A percentile compares a stretch with the other conserved stretches of the same genome.
Conservation (phyloP, 345 rosid species). For the Brassica incana region DNA sequence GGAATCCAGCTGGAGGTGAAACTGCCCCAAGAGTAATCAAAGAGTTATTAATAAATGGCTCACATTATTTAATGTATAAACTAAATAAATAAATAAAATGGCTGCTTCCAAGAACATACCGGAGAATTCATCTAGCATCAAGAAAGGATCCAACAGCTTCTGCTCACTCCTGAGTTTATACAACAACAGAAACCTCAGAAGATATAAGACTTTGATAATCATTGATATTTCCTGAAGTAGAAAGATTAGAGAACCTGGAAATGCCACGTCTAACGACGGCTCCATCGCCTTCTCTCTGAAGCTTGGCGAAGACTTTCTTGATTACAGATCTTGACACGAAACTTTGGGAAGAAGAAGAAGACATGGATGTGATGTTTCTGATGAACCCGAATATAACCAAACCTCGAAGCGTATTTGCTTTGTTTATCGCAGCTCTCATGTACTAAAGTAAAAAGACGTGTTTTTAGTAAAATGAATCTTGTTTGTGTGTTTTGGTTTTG, state of each 20-base stretch:
- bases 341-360: constrained; percentile 49
- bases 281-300: constrained; percentile 85
- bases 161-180: constrained; percentile 62
- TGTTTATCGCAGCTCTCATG: constrained; percentile 36
- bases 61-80: neutral
- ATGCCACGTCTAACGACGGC: constrained; percentile 94
- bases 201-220: neutral
- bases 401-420: constrained; percentile 1
- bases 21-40: constrained; percentile 50
- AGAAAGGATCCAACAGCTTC: constrained; percentile 83
- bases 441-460: neutral
- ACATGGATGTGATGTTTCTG: constrained; percentile 53
- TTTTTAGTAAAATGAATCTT: constrained; percentile 6
- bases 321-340: constrained; percentile 61
- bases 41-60: neutral
- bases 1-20: constrained; percentile 94
- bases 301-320: constrained; percentile 73
- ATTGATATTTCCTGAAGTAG: neutral
- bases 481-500: constrained; percentile 16
- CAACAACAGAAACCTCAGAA: neutral
- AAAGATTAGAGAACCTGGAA: constrained; percentile 58
- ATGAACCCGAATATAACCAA: constrained; percentile 1
- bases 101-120: constrained; percentile 41
- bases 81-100: neutral
- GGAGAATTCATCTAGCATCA: constrained; percentile 90